A percentile compares a stretch with the other conserved stretches of the same genome.
phyloP scores from a whole-genome alignment of 1,139 yeast genomes.

The Yamadazyma friedrichii region DNA sequence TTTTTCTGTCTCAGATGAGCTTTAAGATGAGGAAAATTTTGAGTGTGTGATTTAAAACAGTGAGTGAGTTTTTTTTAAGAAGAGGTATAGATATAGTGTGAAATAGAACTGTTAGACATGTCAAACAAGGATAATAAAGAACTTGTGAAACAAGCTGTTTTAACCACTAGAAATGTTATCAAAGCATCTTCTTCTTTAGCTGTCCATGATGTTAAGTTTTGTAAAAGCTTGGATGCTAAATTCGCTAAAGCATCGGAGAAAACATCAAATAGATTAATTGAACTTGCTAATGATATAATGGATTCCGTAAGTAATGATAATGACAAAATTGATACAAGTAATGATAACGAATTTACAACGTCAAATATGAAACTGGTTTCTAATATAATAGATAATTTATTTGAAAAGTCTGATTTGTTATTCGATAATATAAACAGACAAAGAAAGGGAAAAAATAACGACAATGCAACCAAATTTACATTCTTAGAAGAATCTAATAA shows the following conservation, averaged over 20 bases:
- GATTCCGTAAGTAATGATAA: conserved; percentile 28
- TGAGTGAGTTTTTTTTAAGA: background rate
- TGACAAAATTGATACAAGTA: conserved; percentile 30
- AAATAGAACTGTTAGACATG: background rate
- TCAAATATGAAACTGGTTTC: conserved; percentile 63
- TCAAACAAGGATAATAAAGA: conserved; percentile 1
- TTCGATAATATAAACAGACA: conserved; percentile 40
- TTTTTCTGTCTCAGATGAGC: conserved; percentile 15
- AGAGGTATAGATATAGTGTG: background rate
- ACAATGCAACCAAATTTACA: conserved; percentile 21
- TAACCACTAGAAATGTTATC: conserved; percentile 38
- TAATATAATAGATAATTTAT: conserved; percentile 62
- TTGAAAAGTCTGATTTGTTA: conserved; percentile 70
- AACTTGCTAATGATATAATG: conserved; percentile 53
- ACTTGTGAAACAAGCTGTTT: conserved; percentile 4
- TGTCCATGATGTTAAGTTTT: conserved; percentile 77
- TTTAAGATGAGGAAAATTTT: conserved; percentile 7
- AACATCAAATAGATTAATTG: conserved; percentile 46
- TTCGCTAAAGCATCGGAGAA: conserved; percentile 43
- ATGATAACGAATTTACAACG: conserved; percentile 31
- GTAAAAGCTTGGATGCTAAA: conserved; percentile 60
- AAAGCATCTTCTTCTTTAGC: conserved; percentile 73
- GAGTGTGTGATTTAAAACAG: background rate
- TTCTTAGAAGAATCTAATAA: conserved; percentile 48
- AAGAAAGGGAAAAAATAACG: conserved; percentile 14